Conservation (phyloP, 2,329 filamentous ascomycete species). For the Myriosclerotinia curreyana region DNA sequence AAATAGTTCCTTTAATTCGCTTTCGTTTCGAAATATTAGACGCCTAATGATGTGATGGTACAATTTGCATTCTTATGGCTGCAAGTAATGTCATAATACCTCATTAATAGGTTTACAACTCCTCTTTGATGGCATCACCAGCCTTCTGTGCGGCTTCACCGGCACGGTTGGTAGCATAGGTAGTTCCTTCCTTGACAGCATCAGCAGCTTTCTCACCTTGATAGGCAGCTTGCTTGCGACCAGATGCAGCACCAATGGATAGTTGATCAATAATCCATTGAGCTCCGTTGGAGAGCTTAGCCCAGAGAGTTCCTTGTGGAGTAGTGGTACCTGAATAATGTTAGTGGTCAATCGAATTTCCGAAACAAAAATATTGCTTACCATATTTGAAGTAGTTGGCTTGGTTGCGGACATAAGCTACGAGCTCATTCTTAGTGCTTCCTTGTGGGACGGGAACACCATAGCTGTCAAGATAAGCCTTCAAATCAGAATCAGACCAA, state of each 20-base stretch:
- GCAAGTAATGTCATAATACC: not conserved
- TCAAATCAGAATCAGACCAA: conserved; percentile 64
- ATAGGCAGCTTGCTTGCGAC: conserved; percentile 43
- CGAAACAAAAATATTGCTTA: not conserved
- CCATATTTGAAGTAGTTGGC: conserved; percentile 76
- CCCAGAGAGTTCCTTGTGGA: conserved; percentile 63
- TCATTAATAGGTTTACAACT: conserved; percentile 34
- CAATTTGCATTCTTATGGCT: conserved; percentile 7
- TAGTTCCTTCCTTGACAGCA: conserved; percentile 39
- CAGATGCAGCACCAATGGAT: conserved; percentile 47
- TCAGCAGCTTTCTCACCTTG: conserved; percentile 49
- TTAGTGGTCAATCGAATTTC: conserved; percentile 3
- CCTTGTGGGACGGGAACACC: conserved; percentile 50
- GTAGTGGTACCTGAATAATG: conserved; percentile 48
- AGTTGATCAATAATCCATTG: conserved; percentile 50
- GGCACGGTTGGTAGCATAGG: conserved; percentile 39
- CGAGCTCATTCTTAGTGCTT: conserved; percentile 58
- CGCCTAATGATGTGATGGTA: conserved; percentile 19
- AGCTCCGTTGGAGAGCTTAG: conserved; percentile 52
- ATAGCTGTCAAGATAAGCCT: conserved; percentile 76
- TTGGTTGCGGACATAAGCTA: conserved; percentile 68
- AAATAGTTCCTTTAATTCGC: conserved; percentile 9
- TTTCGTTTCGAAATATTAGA: conserved; percentile 13
- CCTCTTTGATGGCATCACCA: conserved; percentile 38
- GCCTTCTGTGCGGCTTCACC: conserved; percentile 41